Base-by-base conservation (phyloP, 176 grass and related monocot genomes). In the Calamus simplicifolius region DNA sequence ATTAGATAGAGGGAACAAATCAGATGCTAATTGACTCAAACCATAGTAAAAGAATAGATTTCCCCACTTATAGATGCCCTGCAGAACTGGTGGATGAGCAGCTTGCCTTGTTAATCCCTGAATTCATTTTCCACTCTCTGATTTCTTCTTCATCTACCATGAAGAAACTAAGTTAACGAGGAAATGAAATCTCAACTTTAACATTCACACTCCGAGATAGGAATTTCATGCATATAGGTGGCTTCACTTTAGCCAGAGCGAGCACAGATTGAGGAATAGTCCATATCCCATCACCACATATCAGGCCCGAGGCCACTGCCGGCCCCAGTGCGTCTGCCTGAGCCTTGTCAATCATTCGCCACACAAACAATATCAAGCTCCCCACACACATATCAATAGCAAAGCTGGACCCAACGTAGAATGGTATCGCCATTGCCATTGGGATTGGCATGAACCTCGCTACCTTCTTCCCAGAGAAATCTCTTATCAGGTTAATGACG, bases 221-320 rank as follows among this genome's bases (percentile, higher is more conserved):
- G 21, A 67, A 54, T 17, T 67, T 67, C 64, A 67, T 67, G 28
- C 64, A 67, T 19, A 67, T 67, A n/a, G 64, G 64, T 6, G 51
- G 64, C 16, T 67, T 67, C 28, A 67, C 50, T 14, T 54, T 54
- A 1, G 64, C 64, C 1, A 67, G n/a, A 29, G 51, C 64, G 17
- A 67, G 18, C 8, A 67, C 5, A 3, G 64, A 25, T 29, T 67
- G 64, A 10, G 51, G 51, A 13, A 67, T 16, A 18, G 64, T 31
- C 64, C 64, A 67, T 12, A 55, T 67, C 7, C 64, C 64, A 18
- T 67, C 64, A 5, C 64, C 64, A 2, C 64, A 67, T 3, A 67
- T 67, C 50, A 67, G 25, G 18, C 64, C 64, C 3, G 64, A 67
- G 5, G 64, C 64, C 3, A 55, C 64, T 0, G 64, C 51, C 14